Evolutionary conservation across 495 filamentous ascomycete genomes (phyloP).

Genomic region (Lasiosphaeriaceae sp.): DNA sequence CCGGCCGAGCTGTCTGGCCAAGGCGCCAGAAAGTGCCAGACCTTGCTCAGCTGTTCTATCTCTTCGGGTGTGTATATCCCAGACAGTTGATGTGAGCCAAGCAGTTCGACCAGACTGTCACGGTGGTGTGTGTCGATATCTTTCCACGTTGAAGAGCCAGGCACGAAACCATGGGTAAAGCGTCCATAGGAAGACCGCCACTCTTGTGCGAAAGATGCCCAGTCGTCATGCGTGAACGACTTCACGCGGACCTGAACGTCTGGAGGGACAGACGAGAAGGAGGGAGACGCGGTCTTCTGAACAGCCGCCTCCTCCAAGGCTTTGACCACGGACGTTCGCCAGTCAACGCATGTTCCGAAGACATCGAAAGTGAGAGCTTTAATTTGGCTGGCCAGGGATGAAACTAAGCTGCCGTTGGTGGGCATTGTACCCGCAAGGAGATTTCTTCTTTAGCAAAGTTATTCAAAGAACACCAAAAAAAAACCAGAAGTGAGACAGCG

Average conservation of each 20-base stretch:
- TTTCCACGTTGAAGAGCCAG: constrained; percentile 43
- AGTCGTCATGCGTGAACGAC: constrained; percentile 52
- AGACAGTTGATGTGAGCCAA: constrained; percentile 49
- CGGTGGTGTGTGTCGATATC: constrained; percentile 66
- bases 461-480: too few species aligned
- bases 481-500: too few species aligned
- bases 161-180: constrained; percentile 56
- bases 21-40: constrained; percentile 69
- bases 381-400: constrained; percentile 11
- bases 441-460: too few species aligned
- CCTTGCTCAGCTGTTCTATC: constrained; percentile 49
- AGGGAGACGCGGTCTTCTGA: constrained; percentile 32
- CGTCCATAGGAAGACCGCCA: constrained; percentile 62
- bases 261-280: constrained; percentile 36
- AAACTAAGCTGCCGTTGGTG: background rate
- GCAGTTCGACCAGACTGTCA: constrained; percentile 53
- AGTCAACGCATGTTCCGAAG: constrained; percentile 77
- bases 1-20: constrained; percentile 63
- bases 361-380: constrained; percentile 55
- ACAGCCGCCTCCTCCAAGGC: constrained; percentile 48
- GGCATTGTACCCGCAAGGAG: too few species aligned
- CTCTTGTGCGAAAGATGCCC: constrained; percentile 58
- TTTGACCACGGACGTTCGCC: constrained; percentile 57
- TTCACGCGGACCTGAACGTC: constrained; percentile 42
- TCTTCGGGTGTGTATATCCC: constrained; percentile 59